A percentile compares a stretch with the other conserved stretches of the same genome.
These are phyloP conservation scores for Gnetum montanum DNA, from an alignment of 75 land plant genomes.

Conservation along the genomic window DNA sequence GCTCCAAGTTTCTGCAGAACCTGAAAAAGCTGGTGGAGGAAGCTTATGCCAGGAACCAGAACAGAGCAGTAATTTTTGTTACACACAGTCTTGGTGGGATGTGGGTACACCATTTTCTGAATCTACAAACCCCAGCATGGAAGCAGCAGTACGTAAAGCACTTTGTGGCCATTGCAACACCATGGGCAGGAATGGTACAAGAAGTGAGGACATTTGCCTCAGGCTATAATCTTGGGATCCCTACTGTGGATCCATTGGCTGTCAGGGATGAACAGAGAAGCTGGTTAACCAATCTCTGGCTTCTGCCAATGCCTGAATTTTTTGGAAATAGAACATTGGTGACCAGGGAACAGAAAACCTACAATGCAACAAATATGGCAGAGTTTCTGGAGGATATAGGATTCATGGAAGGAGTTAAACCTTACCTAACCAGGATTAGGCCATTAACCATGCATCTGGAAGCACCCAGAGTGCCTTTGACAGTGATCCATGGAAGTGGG, in stretches of 20 bases:
- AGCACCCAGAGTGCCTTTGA: conserved; percentile 48
- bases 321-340: conserved; percentile 42
- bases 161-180: conserved; percentile 57
- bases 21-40: conserved; percentile 50
- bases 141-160: conserved; percentile 43
- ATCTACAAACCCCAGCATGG: conserved; percentile 52
- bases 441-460: conserved; percentile 25
- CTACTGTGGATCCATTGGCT: conserved; percentile 54
- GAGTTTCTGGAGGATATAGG: conserved; percentile 70
- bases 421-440: conserved; percentile 48
- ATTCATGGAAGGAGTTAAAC: conserved; percentile 42
- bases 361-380: conserved; percentile 42
- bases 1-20: conserved; percentile 37
- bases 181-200: conserved; percentile 85
- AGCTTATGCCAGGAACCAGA: conserved; percentile 46
- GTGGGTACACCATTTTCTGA: conserved; percentile 58
- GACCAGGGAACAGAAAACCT: conserved; percentile 20
- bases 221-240: conserved; percentile 65
- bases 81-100: conserved; percentile 83
- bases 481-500: conserved; percentile 53
- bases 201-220: conserved; percentile 76
- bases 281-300: conserved; percentile 80
- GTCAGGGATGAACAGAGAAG: conserved; percentile 75
- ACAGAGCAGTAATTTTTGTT: conserved; percentile 56
- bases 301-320: conserved; percentile 44